Base-by-base conservation (phyloP, 2,329 filamentous ascomycete genomes). In the Epichloe typhina region DNA sequence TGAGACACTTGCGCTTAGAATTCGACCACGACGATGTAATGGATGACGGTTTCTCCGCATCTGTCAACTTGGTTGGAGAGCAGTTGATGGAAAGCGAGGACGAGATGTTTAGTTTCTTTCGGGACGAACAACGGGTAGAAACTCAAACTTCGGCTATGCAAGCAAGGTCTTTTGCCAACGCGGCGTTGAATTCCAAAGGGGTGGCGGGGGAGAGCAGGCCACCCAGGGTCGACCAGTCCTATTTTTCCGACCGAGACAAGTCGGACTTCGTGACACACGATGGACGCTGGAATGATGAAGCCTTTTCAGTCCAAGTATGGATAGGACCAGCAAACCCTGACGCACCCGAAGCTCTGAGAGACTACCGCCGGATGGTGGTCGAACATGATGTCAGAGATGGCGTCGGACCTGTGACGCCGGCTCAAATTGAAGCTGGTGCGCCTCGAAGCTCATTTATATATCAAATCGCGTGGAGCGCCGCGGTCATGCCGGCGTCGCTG, bases 1-100 rank as follows among this genome's bases (percentile, higher is more conserved):
- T 83, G n/a, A 68, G 72, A 50, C 70, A 73, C 52, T 59, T 83
- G 15, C 64, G 71, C 2, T 63, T 83, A 5, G 79, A 83, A 58
- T 74, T 83, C 53, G 71, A 73, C 26, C 61, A 67, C 0, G 72
- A 73, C 46, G 21, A 23, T 31, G 64, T 66, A 2, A 61, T 62
- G 11, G 66, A 69, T 3, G 67, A 70, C 23, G 58, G 63, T 17
- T 61, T 63, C 15, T 62, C 62, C 5, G 56, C 59, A 3, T 55
- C 57, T 2, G 63, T 62, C 11, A 66, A 67, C 17, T 51, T 72
- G 3, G 70, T 75, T 47, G 68, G 71, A 1, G 68, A 69, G 42
- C 64, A 63, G 12, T 61, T 77, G 13, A 64, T 77, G 45, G 63
- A 66, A 23, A 63, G 64, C 12, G 66, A 65, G 0, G 64, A 69